Base-by-base conservation (phyloP, 805 yeast species). In the Hanseniaspora nectarophila region DNA sequence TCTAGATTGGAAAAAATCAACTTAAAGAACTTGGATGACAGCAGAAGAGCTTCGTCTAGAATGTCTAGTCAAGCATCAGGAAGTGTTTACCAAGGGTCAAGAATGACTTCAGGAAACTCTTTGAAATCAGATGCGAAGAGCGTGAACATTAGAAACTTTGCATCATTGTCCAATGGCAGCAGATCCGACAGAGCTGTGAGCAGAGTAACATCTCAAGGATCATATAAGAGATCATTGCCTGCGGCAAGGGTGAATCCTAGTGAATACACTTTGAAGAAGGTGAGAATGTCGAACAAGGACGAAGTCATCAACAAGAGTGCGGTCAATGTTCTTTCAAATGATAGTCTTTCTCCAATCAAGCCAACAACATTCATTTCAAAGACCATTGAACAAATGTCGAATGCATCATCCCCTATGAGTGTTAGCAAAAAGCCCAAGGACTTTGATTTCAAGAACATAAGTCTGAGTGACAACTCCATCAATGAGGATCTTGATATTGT, bases 401-500 rank as follows among this genome's bases (percentile, higher is more conserved):
- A 40, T 26, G 45, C 40, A 13, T 40, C 43, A 12, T 34, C 46
- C 4, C 39, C 43, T 2, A 37, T 50, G 29, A 33, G 12, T 28
- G 20, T 18, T 15, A 29, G 37, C 20, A 13, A 29, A 6, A 43
- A 33, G 12, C n/a, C 12, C 2, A 9, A 23, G 2, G 21, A n/a
- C n/a, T 18, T 28, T 13, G 45, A 28, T 18, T 10, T 16, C n/a
- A 34, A 26, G 9, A 24, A 32, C 16, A 31, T 21, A 4, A 23
- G 39, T 15, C 39, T 20, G 23, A 26, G 33, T n/a, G 39, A 50
- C 24, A 43, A 29, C 15, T 43, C 54, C 12, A 18, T 35, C 10
- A 50, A 35, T n/a, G 48, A 50, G 16, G 54, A 43, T 37, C 38
- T 45, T 15, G 67, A 65, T 55, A 55, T 54, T 10, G 62, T 59